phyloP scores from a whole-genome alignment of 345 rosid species.

The Balakata baccata region DNA sequence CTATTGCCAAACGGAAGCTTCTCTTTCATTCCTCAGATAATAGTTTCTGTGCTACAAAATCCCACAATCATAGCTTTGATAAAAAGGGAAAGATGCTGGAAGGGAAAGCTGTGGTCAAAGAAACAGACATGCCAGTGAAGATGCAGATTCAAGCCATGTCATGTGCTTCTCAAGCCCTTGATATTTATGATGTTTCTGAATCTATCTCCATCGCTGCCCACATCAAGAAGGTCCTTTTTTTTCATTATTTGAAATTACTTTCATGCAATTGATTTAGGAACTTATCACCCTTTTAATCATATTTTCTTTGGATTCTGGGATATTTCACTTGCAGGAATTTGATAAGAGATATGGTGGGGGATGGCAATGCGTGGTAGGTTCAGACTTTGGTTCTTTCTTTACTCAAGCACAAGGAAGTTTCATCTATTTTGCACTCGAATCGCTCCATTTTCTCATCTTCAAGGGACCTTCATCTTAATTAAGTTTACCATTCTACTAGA shows the following conservation, averaged over 20 bases:
- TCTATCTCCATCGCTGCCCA: conserved; percentile 54
- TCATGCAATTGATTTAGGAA: no score
- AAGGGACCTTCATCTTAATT: no score
- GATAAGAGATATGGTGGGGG: conserved; percentile 54
- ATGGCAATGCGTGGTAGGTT: conserved; percentile 77
- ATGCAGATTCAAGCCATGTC: conserved; percentile 84
- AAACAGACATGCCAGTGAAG: conserved; percentile 82
- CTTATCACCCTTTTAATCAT: not conserved
- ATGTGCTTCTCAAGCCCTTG: conserved; percentile 61
- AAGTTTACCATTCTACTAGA: no score
- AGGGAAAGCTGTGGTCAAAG: conserved; percentile 64
- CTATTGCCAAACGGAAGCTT: no score
- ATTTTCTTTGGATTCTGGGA: not conserved
- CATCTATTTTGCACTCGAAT: conserved; percentile 59
- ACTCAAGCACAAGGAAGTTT: conserved; percentile 63
- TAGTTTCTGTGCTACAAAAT: no score
- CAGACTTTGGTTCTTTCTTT: conserved; percentile 66
- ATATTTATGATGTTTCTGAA: conserved; percentile 54
- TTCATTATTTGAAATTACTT: no score
- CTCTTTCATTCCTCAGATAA: no score
- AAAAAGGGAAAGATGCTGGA: conserved; percentile 61
- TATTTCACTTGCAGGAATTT: conserved; percentile 43
- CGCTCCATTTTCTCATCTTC: conserved; percentile 57
- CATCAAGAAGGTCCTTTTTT: conserved; percentile 47
- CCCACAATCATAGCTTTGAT: no score